These are phyloP conservation scores for Stellera chamaejasme DNA, from an alignment of 345 rosid species.

Conservation along the genomic window DNA sequence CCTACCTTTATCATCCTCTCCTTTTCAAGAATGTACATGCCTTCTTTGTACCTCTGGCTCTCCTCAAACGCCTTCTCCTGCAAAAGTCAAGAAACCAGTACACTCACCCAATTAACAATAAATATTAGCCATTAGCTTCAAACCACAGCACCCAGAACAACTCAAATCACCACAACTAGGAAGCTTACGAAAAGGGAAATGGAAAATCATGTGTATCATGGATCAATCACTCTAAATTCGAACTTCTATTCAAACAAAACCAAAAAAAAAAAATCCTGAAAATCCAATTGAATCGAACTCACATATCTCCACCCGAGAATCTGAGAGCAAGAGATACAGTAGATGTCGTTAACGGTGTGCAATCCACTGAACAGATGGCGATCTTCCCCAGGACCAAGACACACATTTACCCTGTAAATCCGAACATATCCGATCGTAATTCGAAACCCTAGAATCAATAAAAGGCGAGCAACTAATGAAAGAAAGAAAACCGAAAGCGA, in stretches of 20 bases:
- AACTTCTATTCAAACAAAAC: too few relatives aligned
- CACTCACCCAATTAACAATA: too few relatives aligned
- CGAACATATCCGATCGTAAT: background rate
- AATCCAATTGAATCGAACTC: slow-evolving; percentile 6
- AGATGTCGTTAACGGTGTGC: slow-evolving; percentile 30
- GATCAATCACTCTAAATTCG: too few relatives aligned
- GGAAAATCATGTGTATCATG: too few relatives aligned
- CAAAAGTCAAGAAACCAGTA: background rate
- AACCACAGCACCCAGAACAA: background rate
- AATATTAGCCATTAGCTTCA: background rate
- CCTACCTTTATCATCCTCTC: slow-evolving; percentile 30
- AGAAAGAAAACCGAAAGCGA: background rate
- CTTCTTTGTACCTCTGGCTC: slow-evolving; percentile 35
- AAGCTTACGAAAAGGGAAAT: too few relatives aligned
- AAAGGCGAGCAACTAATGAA: background rate
- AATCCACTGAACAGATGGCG: slow-evolving; percentile 23
- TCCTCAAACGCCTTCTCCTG: slow-evolving; percentile 42
- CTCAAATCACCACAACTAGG: background rate
- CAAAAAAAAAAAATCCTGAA: too few relatives aligned
- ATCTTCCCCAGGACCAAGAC: slow-evolving; percentile 29
- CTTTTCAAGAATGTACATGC: slow-evolving; percentile 37
- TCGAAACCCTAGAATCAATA: background rate
- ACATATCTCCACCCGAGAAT: slow-evolving; percentile 36
- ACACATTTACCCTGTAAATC: slow-evolving; percentile 28
- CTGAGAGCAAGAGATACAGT: slow-evolving; percentile 34